Percentiles rank a stretch among this genome's conserved stretches.
These are phyloP conservation scores for Santalum album DNA, from an alignment of 164 flowering plant genomes.

Conservation along the genomic window DNA sequence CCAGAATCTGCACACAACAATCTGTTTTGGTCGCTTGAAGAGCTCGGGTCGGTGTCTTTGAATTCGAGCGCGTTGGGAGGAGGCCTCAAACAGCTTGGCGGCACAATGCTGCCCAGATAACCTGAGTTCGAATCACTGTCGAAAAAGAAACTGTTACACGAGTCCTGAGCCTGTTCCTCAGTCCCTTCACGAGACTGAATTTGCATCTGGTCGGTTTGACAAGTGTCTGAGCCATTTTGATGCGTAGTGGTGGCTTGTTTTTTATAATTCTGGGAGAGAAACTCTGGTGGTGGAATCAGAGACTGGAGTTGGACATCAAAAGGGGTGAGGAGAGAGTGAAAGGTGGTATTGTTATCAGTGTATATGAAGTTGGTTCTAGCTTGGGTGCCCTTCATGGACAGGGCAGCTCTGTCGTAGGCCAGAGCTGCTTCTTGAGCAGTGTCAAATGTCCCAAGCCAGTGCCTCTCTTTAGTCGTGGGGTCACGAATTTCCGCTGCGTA, in stretches of 20 bases:
- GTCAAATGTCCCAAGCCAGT: conserved; percentile 97
- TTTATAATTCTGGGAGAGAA: background rate
- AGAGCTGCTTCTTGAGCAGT: conserved; percentile 97
- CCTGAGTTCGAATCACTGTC: conserved; percentile 54
- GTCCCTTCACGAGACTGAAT: conserved; percentile 13
- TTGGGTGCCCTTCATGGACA: conserved; percentile 87
- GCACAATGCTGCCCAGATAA: conserved; percentile 74
- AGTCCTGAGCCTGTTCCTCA: conserved; percentile 8
- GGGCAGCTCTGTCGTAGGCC: conserved; percentile 94
- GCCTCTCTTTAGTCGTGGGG: conserved; percentile 89
- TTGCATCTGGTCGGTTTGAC: background rate
- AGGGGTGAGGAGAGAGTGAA: conserved; percentile 39
- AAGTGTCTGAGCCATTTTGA: conserved; percentile 12
- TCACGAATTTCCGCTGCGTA: conserved; percentile 95
- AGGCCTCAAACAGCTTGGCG: conserved; percentile 57
- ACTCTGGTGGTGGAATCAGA: conserved; percentile 23
- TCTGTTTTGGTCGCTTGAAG: conserved; percentile 7
- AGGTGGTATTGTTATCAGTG: conserved; percentile 35
- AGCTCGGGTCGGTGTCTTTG: conserved; percentile 1
- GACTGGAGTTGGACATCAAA: conserved; percentile 35
- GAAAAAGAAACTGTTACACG: conserved; percentile 21
- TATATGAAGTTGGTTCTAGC: conserved; percentile 92
- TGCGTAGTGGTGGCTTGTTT: background rate
- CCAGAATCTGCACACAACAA: background rate
- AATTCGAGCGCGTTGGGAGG: conserved; percentile 16